A percentile compares a stretch with the other conserved stretches of the same genome.
phyloP scores from a whole-genome alignment of 352 stramenopile genomes.

The Pythium phragmiticola region DNA sequence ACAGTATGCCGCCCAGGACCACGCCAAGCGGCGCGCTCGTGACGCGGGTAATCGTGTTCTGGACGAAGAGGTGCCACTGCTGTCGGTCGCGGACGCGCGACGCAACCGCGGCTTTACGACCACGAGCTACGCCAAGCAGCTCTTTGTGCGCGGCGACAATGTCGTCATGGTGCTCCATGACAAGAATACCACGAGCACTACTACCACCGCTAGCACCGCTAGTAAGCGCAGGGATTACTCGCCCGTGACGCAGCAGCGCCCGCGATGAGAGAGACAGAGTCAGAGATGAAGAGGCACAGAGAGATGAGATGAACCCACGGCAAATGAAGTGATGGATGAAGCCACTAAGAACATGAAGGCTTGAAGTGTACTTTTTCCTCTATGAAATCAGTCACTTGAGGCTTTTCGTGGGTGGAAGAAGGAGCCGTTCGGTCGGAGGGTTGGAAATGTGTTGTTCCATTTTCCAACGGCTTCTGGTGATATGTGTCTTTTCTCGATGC shows the following conservation, averaged over 20 bases:
- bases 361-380: too few relatives aligned
- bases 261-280: background rate
- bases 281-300: background rate
- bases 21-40: constrained; percentile 21
- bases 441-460: background rate
- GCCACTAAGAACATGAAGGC: too few relatives aligned
- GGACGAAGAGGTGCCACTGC: constrained; percentile 21
- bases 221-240: constrained; percentile 2
- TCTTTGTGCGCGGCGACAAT: constrained; percentile 93
- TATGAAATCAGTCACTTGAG: too few relatives aligned
- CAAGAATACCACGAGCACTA: background rate
- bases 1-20: constrained; percentile 38
- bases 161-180: constrained; percentile 72
- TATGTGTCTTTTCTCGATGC: background rate
- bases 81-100: constrained; percentile 42
- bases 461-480: background rate
- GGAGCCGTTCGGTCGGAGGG: background rate
- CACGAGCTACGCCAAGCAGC: constrained; percentile 70
- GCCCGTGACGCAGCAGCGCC: background rate
- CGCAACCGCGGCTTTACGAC: constrained; percentile 47
- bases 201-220: background rate
- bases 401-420: too few relatives aligned
- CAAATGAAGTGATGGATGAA: too few relatives aligned
- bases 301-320: too few relatives aligned
- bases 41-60: background rate